Conservation (phyloP, 768 basidiomycete genomes). For the Chlorophyllum brunneum region DNA sequence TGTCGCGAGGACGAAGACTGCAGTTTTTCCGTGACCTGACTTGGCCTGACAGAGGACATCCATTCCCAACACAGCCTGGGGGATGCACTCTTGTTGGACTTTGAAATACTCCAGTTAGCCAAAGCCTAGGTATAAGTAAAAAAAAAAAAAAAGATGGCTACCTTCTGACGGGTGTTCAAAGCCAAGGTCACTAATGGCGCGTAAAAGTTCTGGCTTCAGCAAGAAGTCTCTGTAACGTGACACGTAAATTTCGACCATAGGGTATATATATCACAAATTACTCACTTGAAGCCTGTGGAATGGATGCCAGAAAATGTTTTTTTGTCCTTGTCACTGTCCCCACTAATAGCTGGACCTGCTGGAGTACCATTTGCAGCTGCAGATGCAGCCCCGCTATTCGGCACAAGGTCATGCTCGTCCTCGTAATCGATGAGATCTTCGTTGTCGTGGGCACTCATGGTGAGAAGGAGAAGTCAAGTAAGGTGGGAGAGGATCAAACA, state of each 20-base stretch:
- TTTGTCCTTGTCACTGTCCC: slow-evolving; percentile 79
- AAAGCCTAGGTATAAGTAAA: not conserved
- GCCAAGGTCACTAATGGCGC: slow-evolving; percentile 98
- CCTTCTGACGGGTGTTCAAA: slow-evolving; percentile 99
- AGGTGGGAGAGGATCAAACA: slow-evolving; percentile 20
- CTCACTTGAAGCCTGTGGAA: slow-evolving; percentile 97
- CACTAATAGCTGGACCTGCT: slow-evolving; percentile 38
- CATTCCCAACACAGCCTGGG: slow-evolving; percentile 98
- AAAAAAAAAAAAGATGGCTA: too few relatives aligned
- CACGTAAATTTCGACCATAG: slow-evolving; percentile 12
- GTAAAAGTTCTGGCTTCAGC: slow-evolving; percentile 93
- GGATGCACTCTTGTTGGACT: slow-evolving; percentile 99
- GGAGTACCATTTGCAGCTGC: slow-evolving; percentile 44
- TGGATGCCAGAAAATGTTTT: slow-evolving; percentile 99
- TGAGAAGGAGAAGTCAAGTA: slow-evolving; percentile 18
- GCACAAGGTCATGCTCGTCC: slow-evolving; percentile 79
- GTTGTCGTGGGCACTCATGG: slow-evolving; percentile 81
- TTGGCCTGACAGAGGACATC: slow-evolving; percentile 99
- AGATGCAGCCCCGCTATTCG: slow-evolving; percentile 48
- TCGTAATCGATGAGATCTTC: slow-evolving; percentile 95
- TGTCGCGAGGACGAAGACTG: slow-evolving; percentile 97
- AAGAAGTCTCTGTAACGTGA: slow-evolving; percentile 79
- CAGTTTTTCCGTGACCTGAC: slow-evolving; percentile 98
- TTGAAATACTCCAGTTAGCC: slow-evolving; percentile 11
- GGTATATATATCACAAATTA: slow-evolving; percentile 6